Evolutionary conservation across 805 yeast genomes (phyloP), one percentile per base, ranked within the genome.

Genomic region (Maudiozyma saulgeensis): DNA sequence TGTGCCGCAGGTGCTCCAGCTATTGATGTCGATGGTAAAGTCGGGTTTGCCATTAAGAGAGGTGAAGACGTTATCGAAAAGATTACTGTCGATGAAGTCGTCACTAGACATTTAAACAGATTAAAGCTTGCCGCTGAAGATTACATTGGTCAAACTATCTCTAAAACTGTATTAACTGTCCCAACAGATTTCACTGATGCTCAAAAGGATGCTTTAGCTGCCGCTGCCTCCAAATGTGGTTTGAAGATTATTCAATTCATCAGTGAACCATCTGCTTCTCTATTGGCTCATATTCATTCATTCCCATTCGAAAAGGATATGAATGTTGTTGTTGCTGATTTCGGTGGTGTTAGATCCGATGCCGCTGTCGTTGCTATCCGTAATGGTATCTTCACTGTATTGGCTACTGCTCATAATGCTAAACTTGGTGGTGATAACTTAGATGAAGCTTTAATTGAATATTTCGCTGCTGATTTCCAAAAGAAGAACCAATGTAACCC

Each of bases 321-420:
- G 43, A 65, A 61, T 45, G 64, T 64, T 38, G 95, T 88, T 45
- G 96, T 93, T 58, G 95, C 95, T 49, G 99, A 93, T 70, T 87
- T 93, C 62, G 99, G 99, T 68, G 97, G 96, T 64, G 77, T 89
- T 59, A 80, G 98, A 71, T 83, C 96, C 41, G 98, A 93, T 66
- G 96, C 90, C 53, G 96, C 98, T 51, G 90, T 93, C 46, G 74
- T 93, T 60, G 82, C 97, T 40, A 86, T 84, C 48, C 82, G 97
- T 74, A 96, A 96, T 55, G 99, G 99, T 62, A 79, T 93, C 57
- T 77, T 87, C 71, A 91, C 99, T 49, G 75, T 88, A 44, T 75
- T 93, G 59, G 84, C 95, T 52, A 87, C 96, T 56, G 80, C 81
- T 51, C 96, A 89, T 64, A 85, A 87, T 67, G 74, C 74, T 59